Evolutionary conservation across 164 flowering plant species (phyloP), one percentile per base, ranked within the genome.

Genomic region (Magnolia changhungtana): DNA sequence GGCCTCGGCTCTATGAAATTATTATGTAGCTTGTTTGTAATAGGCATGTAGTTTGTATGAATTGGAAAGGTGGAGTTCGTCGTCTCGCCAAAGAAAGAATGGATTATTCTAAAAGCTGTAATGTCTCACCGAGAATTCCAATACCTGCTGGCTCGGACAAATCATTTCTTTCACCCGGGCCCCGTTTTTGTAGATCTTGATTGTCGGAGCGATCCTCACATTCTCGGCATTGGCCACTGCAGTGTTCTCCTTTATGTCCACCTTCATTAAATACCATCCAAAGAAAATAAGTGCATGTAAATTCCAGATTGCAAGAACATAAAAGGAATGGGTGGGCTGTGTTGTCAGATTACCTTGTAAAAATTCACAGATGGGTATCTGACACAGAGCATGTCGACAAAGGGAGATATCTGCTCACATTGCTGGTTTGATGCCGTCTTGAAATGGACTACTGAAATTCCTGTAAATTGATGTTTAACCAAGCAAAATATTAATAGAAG

Each of bases 141-240:
- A 77, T 72, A 87, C 84, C 49, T 92, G 90, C 50, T 79, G 85
- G 76, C 85, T 91, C 0, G 98, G 98, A 82, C 91, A 86, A 50
- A 91, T 77, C 80, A 95, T 88, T 82, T 95, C 98, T 82, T 95
- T 95, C 73, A 91, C 86, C 64, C 90, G 84, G 78, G 18, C 81
- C 14, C 98, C 90, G 21, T 84, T 86, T 83, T 86, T 95, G 88
- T 92, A 95, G 29, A 95, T 89, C 85, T 92, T 93, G 89, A 95
- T 83, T 63, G 95, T 89, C 19, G 97, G 98, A 23, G 89, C 86
- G 55, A 93, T 80, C 77, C 86, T 88, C 74, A 95, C 90, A 65
- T 84, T 88, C 85, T 92, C 98, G 0, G 82, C 82, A n/a, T 75
- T 83, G 20, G 92, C 92, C 21, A 95, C 77, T 50, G 84, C 86